Evolutionary conservation across 2,329 filamentous ascomycete species (phyloP), one percentile per base, ranked within the genome.

Genomic region (Exophiala viscosa): DNA sequence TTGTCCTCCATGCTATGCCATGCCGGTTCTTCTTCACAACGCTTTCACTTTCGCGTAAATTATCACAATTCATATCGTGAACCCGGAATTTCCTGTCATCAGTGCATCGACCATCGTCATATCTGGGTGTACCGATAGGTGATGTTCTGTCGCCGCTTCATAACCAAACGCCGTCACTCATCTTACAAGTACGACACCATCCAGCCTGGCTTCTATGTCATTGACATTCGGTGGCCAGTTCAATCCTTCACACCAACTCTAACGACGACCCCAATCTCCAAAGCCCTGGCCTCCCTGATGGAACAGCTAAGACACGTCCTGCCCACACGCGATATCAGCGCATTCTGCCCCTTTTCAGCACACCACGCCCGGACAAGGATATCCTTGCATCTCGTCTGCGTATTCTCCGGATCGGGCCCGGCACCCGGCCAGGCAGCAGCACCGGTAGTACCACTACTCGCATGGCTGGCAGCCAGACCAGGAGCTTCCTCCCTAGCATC

Each of bases 321-420:
- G n/a, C 69, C 69, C 10, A 63, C 65, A 13, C 71, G 64, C 18
- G 71, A 68, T 48, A 75, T 66, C 28, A 75, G 62, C 3, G 72
- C 72, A 61, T 72, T 63, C 36, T 65, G 66, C 10, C 71, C 73
- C 31, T 70, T 65, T 32, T 71, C 66, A 8, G 72, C 68, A 57
- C 73, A 75, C 73, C 73, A 76, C 2, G 72, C 71, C 17, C 73
- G 66, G 5, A 65, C 72, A 48, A 74, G 69, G 0, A 69, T 66
- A 57, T 74, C 72, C 53, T 67, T 70, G 11, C 66, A 63, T 48
- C 60, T 48, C 1, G 62, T 54, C 36, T 60, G 58, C 32, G 60
- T 51, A 38, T 64, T 28, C 1, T 28, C 23, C 23, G 23, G 23
- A 28, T 42, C 40, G 3, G 20, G 18, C 2, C 40, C 40, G 2